Evolutionary conservation across 495 filamentous ascomycete species (phyloP).

Genomic region (Chlorociboria aeruginascens): DNA sequence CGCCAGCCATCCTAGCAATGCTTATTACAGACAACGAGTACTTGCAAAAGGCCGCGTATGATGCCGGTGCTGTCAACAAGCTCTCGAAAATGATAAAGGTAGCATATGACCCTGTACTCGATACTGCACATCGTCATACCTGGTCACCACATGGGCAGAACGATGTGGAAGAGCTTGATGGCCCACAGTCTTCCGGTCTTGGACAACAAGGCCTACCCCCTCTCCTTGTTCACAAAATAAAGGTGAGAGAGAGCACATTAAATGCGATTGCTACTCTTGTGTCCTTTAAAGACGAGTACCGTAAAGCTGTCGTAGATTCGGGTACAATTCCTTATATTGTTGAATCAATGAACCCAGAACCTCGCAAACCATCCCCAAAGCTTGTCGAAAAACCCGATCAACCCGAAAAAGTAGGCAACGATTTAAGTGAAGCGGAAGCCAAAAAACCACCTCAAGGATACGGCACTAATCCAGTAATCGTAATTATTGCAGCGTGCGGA

Average conservation of each 20-base stretch:
- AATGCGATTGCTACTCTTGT: slow-evolving; percentile 68
- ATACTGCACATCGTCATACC: slow-evolving; percentile 25
- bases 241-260: slow-evolving; percentile 64
- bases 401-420: slow-evolving; percentile 22
- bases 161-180: slow-evolving; percentile 21
- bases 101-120: slow-evolving; percentile 35
- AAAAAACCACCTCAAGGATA: slow-evolving; percentile 16
- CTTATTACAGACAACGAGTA: slow-evolving; percentile 64
- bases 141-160: slow-evolving; percentile 28
- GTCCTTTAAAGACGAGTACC: slow-evolving; percentile 70
- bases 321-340: slow-evolving; percentile 72
- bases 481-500: slow-evolving; percentile 78
- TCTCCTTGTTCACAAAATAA: slow-evolving; percentile 58
- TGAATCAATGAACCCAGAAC: slow-evolving; percentile 60
- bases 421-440: slow-evolving; percentile 21
- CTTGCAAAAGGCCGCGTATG: slow-evolving; percentile 71
- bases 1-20: slow-evolving; percentile 62
- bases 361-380: slow-evolving; percentile 24
- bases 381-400: slow-evolving; percentile 16
- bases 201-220: slow-evolving; percentile 51
- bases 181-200: slow-evolving; percentile 21
- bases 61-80: slow-evolving; percentile 61
- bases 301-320: slow-evolving; percentile 71
- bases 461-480: slow-evolving; percentile 39
- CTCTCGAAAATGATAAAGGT: slow-evolving; percentile 69